Evolutionary conservation across 805 yeast species (phyloP).

Genomic region (Maudiozyma saulgeensis): DNA sequence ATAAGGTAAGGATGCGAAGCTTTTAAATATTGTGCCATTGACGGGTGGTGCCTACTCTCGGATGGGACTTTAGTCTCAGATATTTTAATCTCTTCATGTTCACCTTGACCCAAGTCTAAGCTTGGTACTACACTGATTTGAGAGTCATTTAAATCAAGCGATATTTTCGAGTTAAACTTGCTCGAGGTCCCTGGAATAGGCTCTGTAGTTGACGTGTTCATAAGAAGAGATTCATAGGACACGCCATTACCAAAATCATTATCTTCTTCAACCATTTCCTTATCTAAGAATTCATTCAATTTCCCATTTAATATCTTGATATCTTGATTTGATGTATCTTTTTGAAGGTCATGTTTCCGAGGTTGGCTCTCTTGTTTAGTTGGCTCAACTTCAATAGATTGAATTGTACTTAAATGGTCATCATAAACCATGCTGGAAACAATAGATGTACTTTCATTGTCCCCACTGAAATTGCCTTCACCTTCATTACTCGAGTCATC

Average conservation of each 20-base stretch:
- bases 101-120: not conserved
- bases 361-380: not conserved
- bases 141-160: not conserved
- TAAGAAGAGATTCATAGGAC: not conserved
- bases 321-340: not conserved
- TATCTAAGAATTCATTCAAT: not conserved
- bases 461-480: not conserved
- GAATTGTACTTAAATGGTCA: not conserved
- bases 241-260: not conserved
- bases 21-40: conserved; percentile 1
- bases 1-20: not conserved
- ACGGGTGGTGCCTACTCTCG: not conserved
- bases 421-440: not conserved
- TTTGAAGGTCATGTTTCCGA: not conserved
- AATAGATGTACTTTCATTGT: not conserved
- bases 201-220: not conserved
- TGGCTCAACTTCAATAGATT: not conserved
- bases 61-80: not conserved
- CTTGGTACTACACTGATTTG: conserved; percentile 1
- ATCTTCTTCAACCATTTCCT: not conserved
- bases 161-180: not conserved
- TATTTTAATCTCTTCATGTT: too few relatives aligned
- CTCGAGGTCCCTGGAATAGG: not conserved
- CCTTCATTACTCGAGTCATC: not conserved
- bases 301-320: not conserved